Percentiles rank a stretch among this genome's conserved stretches.
phyloP scores from a whole-genome alignment of 805 yeast species.

The Suhomyces xylopsoci region DNA sequence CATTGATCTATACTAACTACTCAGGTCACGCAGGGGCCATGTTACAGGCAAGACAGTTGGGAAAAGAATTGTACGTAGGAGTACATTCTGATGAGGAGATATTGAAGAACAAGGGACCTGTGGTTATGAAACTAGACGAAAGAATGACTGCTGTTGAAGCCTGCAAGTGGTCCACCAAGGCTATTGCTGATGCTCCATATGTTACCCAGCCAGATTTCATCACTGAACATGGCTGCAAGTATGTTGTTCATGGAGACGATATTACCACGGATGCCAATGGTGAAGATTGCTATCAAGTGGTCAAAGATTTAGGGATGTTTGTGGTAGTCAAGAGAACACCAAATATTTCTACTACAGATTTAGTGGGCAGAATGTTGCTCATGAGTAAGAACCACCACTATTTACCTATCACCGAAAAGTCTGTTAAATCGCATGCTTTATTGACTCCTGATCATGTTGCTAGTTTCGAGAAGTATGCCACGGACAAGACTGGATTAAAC shows the following conservation, averaged over 20 bases:
- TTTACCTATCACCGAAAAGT: constrained; percentile 24
- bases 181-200: constrained; percentile 82
- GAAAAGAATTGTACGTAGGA: constrained; percentile 75
- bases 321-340: constrained; percentile 91
- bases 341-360: constrained; percentile 90
- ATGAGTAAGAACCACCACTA: constrained; percentile 59
- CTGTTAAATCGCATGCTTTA: constrained; percentile 22
- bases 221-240: constrained; percentile 72
- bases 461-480: constrained; percentile 55
- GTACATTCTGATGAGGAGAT: constrained; percentile 93
- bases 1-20: background rate
- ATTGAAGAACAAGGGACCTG: constrained; percentile 80
- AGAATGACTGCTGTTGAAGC: constrained; percentile 82
- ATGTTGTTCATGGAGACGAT: constrained; percentile 98
- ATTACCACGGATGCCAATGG: constrained; percentile 96
- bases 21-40: constrained; percentile 88
- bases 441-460: constrained; percentile 35
- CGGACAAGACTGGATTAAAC: constrained; percentile 56
- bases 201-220: constrained; percentile 83
- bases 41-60: constrained; percentile 85
- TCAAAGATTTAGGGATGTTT: constrained; percentile 83
- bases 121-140: constrained; percentile 83
- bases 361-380: constrained; percentile 83
- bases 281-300: constrained; percentile 81
- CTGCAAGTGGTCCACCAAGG: constrained; percentile 81